Evolutionary conservation across 2,329 filamentous ascomycete species (phyloP).

Genomic region (Sporothrix humicola): DNA sequence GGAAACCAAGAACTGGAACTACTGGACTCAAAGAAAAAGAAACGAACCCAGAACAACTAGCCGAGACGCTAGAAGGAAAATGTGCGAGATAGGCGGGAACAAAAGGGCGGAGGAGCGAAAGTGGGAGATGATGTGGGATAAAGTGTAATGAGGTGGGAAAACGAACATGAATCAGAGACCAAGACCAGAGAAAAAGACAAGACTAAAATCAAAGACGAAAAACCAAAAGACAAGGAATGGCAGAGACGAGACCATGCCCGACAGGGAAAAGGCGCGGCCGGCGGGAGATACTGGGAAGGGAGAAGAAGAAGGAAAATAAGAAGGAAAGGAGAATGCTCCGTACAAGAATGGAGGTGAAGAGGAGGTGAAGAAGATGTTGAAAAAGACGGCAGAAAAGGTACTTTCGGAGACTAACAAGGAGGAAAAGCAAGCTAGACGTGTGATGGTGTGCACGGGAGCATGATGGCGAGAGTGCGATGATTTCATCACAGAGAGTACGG

Average conservation of each 20-base stretch:
- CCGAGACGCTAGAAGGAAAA: constrained; percentile 3
- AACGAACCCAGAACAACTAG: not conserved
- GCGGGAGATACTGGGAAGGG: not conserved
- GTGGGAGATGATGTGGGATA: not conserved
- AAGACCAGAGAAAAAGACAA: not conserved
- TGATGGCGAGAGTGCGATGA: too few relatives aligned
- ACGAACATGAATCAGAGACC: constrained; percentile 5
- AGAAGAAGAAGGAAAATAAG: not conserved
- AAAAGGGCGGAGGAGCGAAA: not conserved
- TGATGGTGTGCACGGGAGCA: too few relatives aligned
- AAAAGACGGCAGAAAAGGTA: not conserved
- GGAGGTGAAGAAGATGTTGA: not conserved
- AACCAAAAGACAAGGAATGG: not conserved
- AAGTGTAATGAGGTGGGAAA: too few relatives aligned
- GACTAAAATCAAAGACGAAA: not conserved
- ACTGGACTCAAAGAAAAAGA: not conserved
- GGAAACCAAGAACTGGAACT: not conserved
- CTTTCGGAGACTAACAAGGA: not conserved
- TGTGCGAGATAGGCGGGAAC: constrained; percentile 17
- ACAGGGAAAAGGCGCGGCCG: not conserved
- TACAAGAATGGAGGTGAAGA: not conserved
- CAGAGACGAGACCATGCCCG: not conserved
- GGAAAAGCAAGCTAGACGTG: not conserved
- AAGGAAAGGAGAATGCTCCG: not conserved
- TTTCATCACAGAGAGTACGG: too few relatives aligned